Evolutionary conservation across 176 grass and related monocot genomes (phyloP).

Genomic region (maize (Zea mays)): Zm-B73-REFERENCE-NAM-5.0 NC_050098.1:177691501-177692000

Average conservation of each 20-base stretch:
- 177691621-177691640: slow-evolving; percentile 66
- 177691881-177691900: slow-evolving; percentile 61
- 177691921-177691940: slow-evolving; percentile 78
- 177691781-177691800: slow-evolving; percentile 51
- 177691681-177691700: slow-evolving; percentile 44
- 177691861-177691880: slow-evolving; percentile 88
- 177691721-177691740: slow-evolving; percentile 71
- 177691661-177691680: slow-evolving; percentile 81
- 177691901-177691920: slow-evolving; percentile 60
- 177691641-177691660: slow-evolving; percentile 71
- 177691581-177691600: slow-evolving; percentile 87
- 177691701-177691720: slow-evolving; percentile 61
- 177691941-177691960: slow-evolving; percentile 56
- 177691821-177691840: slow-evolving; percentile 55
- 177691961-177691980: slow-evolving; percentile 56
- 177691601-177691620: slow-evolving; percentile 89
- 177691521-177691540: slow-evolving; percentile 88
- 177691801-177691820: slow-evolving; percentile 56
- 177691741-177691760: slow-evolving; percentile 75
- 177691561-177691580: slow-evolving; percentile 89
- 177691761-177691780: slow-evolving; percentile 75
- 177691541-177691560: slow-evolving; percentile 82
- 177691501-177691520: slow-evolving; percentile 62
- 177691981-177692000: slow-evolving; percentile 46
- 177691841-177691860: slow-evolving; percentile 81